Evolutionary conservation across 148 eudicot genomes (phyloP).

Genomic region (Nepenthes gracilis): DNA sequence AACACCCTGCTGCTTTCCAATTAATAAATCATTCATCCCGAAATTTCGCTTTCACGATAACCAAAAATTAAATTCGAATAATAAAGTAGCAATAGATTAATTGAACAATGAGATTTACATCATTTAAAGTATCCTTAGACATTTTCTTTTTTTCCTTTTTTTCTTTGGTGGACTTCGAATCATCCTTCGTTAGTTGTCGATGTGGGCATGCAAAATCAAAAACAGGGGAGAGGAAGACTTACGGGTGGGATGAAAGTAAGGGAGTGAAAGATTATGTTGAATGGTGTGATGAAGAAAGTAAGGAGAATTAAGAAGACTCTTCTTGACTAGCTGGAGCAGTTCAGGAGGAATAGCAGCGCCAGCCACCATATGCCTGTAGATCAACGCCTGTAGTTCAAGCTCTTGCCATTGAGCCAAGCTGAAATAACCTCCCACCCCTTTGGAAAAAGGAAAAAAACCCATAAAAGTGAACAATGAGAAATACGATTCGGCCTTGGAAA

Average conservation of each 20-base stretch:
- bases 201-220: background rate
- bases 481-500: background rate
- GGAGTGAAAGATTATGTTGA: constrained; percentile 11
- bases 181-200: too few species aligned
- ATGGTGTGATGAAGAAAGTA: constrained; percentile 22
- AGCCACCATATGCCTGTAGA: constrained; percentile 63
- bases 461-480: background rate
- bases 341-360: constrained; percentile 71
- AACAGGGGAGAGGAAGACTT: constrained; percentile 10
- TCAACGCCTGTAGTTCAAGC: constrained; percentile 81
- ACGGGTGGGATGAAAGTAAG: constrained; percentile 48
- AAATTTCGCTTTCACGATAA: background rate
- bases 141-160: too few species aligned
- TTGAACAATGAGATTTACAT: too few species aligned
- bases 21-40: background rate
- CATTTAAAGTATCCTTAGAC: too few species aligned
- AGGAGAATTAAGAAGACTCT: constrained; percentile 31
- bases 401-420: constrained; percentile 88
- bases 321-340: constrained; percentile 59
- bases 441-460: background rate
- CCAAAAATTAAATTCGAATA: too few species aligned
- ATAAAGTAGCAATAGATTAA: too few species aligned
- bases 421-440: constrained; percentile 58
- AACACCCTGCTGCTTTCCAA: constrained; percentile 52
- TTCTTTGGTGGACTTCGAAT: too few species aligned